Evolutionary conservation across 768 basidiomycete species (phyloP), one percentile per base, ranked within the genome.

Genomic region (Serendipita indica): DNA sequence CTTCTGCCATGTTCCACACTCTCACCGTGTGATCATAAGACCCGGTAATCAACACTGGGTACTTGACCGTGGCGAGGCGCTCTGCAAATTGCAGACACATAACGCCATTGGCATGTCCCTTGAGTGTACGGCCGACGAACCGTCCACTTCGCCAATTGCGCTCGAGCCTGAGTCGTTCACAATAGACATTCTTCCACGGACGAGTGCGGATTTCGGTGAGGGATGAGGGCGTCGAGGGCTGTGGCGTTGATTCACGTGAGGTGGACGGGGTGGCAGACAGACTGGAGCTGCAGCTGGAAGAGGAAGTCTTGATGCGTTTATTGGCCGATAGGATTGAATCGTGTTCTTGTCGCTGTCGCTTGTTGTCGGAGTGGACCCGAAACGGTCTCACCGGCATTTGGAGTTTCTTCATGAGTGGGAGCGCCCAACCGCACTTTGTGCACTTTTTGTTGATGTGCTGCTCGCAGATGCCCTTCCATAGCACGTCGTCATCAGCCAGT

Each of bases 371-470:
- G 46, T 49, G 70, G 69, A 37, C 69, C 68, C 5, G 67, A 64
- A 58, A 71, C 72, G 35, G 35, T 10, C 10, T 37, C 35, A 14
- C 75, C 74, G 14, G 64, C 64, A 3, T 72, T 74, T n/a, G 66
- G 65, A 5, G 80, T 66, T 80, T 83, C 69, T 94, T 89, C 20
- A 99, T 75, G 33, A 96, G 75, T 14, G 96, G 96, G 43, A 99
- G 74, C 16, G 92, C 93, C 93, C 94, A 97, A 2, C 96, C 96
- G 64, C 96, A 98, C 69, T 94, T 96, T 65, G 78, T 81, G 65
- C 96, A 99, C 66, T 91, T 94, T 66, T 91, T 84, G 18, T 94
- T 94, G 58, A 99, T 98, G 62, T 99, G 96, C 68, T 99, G 96
- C 67, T 94, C 90, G 69, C 96, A 98, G 68, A 99, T 98, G 20